Percentiles rank a stretch among this genome's conserved stretches.
These are phyloP conservation scores for Spergularia bocconei DNA, from an alignment of 148 eudicot genomes.

Conservation along the genomic window DNA sequence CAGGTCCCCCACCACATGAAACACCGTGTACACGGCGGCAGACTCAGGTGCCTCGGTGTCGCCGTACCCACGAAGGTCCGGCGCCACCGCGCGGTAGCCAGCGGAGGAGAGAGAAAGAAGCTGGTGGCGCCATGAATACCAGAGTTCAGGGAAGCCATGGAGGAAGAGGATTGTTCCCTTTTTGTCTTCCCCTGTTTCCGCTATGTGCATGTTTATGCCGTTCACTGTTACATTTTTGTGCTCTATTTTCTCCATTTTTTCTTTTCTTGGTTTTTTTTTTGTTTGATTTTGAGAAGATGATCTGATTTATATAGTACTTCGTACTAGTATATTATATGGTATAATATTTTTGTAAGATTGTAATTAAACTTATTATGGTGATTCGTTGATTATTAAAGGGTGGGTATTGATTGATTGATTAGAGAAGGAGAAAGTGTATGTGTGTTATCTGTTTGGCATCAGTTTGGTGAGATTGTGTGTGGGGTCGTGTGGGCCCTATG, in stretches of 20 bases:
- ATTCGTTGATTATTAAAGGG: too few species aligned
- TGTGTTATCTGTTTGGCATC: too few species aligned
- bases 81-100: conserved; percentile 51
- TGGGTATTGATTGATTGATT: too few species aligned
- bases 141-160: conserved; percentile 59
- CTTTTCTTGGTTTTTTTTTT: background rate
- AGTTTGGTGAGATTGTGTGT: too few species aligned
- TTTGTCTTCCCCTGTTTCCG: conserved; percentile 25
- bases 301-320: too few species aligned
- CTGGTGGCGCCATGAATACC: conserved; percentile 63
- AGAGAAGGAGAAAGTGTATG: too few species aligned
- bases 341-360: too few species aligned
- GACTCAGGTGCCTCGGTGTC: conserved; percentile 45
- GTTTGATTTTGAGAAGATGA: too few species aligned
- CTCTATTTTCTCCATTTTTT: conserved; percentile 40
- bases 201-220: conserved; percentile 53
- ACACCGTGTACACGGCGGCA: conserved; percentile 32
- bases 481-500: too few species aligned
- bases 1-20: conserved; percentile 54
- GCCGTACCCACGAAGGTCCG: conserved; percentile 64
- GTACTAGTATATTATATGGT: too few species aligned
- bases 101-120: conserved; percentile 32
- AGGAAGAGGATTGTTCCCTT: conserved; percentile 39
- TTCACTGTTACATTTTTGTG: conserved; percentile 39
- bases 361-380: too few species aligned